Base-by-base conservation (phyloP, 495 filamentous ascomycete genomes). In the Penicillium arizonense region DNA sequence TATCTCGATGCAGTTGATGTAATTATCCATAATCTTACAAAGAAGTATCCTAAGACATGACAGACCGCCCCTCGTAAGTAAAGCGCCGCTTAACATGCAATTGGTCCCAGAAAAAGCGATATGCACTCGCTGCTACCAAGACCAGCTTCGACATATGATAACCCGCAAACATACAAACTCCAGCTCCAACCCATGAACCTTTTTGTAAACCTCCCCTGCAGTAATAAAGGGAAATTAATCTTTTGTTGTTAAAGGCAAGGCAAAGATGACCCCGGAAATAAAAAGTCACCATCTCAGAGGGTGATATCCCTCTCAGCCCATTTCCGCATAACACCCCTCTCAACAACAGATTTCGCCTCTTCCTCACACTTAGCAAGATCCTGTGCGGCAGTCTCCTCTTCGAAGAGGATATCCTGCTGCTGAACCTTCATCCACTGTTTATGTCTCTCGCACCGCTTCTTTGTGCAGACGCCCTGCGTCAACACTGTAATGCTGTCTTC, bases 371-470 rank as follows among this genome's bases (percentile, higher is more conserved):
- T 66, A 26, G 45, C 50, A 44, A 80, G 71, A 39, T 72, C 75
- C 47, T 68, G 58, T 38, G 63, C 54, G 11, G 73, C 65, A 10
- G 72, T 71, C 14, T 66, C 63, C 53, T 76, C 69, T 48, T 80
- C 77, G 30, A 81, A 80, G 14, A 64, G 44, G 24, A 70, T 71
- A 20, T 81, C 77, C 35, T 79, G 74, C 53, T 79, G 75, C 45
- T 79, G 74, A 9, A 78, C 65, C 52, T 78, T 81, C 38, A 73
- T 56, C 78, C 78, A 81, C 36, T 76, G 70, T 43, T 75, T 75
- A 51, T 81, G 78, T 46, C 77, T 54, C 55, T 80, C 77, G 47
- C 78, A 81, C 5, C 77, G 70, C 48, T 79, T 79, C 62, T 78
- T 78, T 7, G 64, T 70, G 54, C 78, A 81, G n/a, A 79, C 67